Percentiles rank a stretch among this genome's conserved stretches.
Conservation (phyloP, 2,329 filamentous ascomycete genomes). For the Xylariaceae sp. region DNA sequence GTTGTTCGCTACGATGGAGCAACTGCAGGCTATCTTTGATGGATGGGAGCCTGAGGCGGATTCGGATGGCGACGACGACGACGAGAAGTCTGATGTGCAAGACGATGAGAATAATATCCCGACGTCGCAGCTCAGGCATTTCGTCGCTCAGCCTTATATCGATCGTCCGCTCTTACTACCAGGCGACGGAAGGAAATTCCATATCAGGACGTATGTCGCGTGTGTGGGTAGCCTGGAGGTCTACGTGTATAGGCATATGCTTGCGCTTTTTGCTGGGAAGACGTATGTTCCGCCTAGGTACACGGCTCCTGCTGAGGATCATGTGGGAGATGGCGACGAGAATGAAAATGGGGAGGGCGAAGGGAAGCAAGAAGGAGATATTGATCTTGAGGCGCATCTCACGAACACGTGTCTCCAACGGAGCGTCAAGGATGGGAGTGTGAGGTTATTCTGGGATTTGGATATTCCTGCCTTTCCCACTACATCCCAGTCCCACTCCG, state of each 20-base stretch:
- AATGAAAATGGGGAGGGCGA: constrained; percentile 32
- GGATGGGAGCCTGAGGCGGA: constrained; percentile 75
- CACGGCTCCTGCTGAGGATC: constrained; percentile 22
- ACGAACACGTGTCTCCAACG: constrained; percentile 94
- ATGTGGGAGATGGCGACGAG: constrained; percentile 28
- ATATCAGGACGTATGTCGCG: constrained; percentile 88
- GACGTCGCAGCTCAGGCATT: constrained; percentile 89
- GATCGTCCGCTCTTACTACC: constrained; percentile 75
- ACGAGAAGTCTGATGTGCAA: constrained; percentile 20
- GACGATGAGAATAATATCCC: constrained; percentile 56
- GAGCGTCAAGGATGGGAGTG: constrained; percentile 57
- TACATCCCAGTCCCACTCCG: not conserved
- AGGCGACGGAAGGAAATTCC: constrained; percentile 74
- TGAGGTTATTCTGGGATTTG: constrained; percentile 72
- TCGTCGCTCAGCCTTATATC: constrained; percentile 93
- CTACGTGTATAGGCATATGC: constrained; percentile 86
- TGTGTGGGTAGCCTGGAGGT: constrained; percentile 74
- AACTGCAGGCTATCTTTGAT: constrained; percentile 85
- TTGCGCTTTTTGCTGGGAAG: constrained; percentile 82
- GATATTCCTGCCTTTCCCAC: constrained; percentile 19
- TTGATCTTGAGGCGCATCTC: constrained; percentile 70
- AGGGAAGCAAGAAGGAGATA: constrained; percentile 20
- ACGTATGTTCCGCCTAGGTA: constrained; percentile 63
- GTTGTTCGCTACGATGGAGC: constrained; percentile 78
- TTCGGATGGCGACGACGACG: constrained; percentile 37